These are phyloP conservation scores for Hemisphaericaspora nanyangensis DNA, from an alignment of 805 yeast species.

Conservation along the genomic window DNA sequence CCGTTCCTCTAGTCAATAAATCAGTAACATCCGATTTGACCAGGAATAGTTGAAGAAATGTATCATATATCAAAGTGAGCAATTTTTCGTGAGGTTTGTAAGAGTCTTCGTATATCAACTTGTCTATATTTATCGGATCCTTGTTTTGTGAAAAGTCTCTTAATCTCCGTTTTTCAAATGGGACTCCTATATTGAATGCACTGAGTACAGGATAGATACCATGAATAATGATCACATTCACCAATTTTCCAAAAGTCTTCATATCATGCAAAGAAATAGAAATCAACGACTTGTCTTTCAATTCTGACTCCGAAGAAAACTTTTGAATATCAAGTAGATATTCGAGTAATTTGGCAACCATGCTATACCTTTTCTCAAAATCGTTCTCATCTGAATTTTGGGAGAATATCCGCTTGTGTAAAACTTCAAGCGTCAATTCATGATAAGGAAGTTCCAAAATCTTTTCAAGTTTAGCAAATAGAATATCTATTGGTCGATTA, in stretches of 20 bases:
- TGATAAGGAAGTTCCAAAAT: constrained; percentile 21
- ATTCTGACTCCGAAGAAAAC: constrained; percentile 23
- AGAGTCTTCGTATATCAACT: constrained; percentile 7
- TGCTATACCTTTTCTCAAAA: constrained; percentile 9
- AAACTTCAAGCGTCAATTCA: constrained; percentile 15
- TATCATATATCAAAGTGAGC: constrained; percentile 24
- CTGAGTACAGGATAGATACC: constrained; percentile 69
- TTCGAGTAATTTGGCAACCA: constrained; percentile 31
- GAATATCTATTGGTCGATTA: constrained; percentile 30
- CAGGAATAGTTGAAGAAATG: constrained; percentile 31
- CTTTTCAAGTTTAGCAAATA: constrained; percentile 28
- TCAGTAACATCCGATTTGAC: constrained; percentile 46
- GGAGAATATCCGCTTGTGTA: constrained; percentile 11
- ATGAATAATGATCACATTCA: constrained; percentile 62
- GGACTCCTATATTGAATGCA: constrained; percentile 53
- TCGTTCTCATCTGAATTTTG: neutral
- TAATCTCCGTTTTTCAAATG: constrained; percentile 55
- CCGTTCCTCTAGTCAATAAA: constrained; percentile 60
- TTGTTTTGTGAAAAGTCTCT: constrained; percentile 40
- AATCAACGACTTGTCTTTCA: constrained; percentile 35
- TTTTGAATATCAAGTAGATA: constrained; percentile 38
- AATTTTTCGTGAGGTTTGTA: constrained; percentile 15
- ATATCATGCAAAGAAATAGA: constrained; percentile 83
- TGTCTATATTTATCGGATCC: constrained; percentile 20
- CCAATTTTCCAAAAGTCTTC: constrained; percentile 61